These are phyloP conservation scores for Chrysoporthe austroafricana DNA, from an alignment of 2,329 filamentous ascomycete genomes.

Conservation along the genomic window DNA sequence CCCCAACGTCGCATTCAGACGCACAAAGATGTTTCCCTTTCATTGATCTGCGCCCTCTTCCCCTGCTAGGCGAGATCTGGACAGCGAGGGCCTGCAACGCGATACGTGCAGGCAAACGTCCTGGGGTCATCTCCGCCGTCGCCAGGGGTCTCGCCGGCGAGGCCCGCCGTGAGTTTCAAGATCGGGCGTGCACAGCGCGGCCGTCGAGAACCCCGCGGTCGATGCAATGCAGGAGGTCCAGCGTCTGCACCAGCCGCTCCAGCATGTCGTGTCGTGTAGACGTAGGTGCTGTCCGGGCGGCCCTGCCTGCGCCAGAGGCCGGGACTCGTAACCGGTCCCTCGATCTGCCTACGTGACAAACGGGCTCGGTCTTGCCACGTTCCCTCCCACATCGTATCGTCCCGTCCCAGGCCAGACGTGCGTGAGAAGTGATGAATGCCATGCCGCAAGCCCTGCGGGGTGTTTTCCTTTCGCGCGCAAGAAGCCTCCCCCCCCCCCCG, in stretches of 20 bases:
- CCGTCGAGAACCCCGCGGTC: background rate
- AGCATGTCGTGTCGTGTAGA: background rate
- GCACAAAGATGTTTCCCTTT: background rate
- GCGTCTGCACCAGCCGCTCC: background rate
- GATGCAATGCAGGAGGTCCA: background rate
- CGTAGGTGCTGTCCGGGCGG: background rate
- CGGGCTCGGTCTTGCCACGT: background rate
- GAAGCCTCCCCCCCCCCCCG: too few relatives aligned
- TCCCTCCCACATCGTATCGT: background rate
- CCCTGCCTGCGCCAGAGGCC: background rate
- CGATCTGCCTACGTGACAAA: background rate
- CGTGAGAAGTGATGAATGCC: background rate
- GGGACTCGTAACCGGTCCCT: background rate
- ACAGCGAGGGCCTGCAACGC: background rate
- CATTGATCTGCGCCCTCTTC: background rate
- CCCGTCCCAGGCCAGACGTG: constrained; percentile 7
- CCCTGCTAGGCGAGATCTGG: background rate
- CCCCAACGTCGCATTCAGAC: background rate
- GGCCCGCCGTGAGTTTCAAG: background rate
- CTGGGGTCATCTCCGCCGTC: background rate
- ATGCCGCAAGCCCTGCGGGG: background rate
- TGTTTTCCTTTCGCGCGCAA: background rate
- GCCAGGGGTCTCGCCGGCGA: background rate
- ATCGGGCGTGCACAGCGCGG: background rate
- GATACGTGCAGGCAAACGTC: background rate